Evolutionary conservation across 345 rosid species (phyloP), one percentile per base, ranked within the genome.

Genomic region (Rhodamnia argentea): DNA sequence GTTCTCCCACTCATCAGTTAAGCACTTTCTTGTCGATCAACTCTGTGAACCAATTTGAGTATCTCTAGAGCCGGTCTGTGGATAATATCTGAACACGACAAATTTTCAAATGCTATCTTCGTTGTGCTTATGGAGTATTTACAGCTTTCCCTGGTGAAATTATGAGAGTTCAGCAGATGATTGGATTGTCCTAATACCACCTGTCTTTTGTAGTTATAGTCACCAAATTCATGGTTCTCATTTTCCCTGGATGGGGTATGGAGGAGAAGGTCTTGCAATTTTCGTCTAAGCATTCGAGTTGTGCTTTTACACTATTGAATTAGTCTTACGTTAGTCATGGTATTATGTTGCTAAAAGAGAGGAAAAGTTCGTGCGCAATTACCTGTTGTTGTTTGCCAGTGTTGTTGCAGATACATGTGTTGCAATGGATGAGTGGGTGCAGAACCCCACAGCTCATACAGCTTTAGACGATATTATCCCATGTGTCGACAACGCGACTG

Each of bases 351-450:
- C 78, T 44, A 32, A 64, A 64, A 4, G 18, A 82, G 29, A 22
- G 52, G 3, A n/a, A 29, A n/a, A 26, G 56, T 26, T 52, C 84
- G 14, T 44, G 84, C 58, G 20, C 54, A 20, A 20, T 40, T 8
- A 18, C 58, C 32, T 83, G 12, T 42, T 54, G 55, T 60, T 13
- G 54, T 29, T 70, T 89, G 10, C 70, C 85, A 97, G 99, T 86
- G 98, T 92, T 88, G 93, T 92, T n/a, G 98, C 92, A 59, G 99
- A 96, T 91, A 87, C 99, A 1, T 97, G 99, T 75, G 92, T 97
- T 82, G 88, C 99, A 13, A 97, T 97, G 99, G 97, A 95, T 78
- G 92, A 97, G 78, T 97, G 99, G 99, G 97, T 93, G 55, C 92
- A 88, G 88, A 81, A 97, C 88, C 99, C 99, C 14, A 93, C 94